Evolutionary conservation across 2,329 filamentous ascomycete species (phyloP).

Genomic region (Monosporascus sp.): DNA sequence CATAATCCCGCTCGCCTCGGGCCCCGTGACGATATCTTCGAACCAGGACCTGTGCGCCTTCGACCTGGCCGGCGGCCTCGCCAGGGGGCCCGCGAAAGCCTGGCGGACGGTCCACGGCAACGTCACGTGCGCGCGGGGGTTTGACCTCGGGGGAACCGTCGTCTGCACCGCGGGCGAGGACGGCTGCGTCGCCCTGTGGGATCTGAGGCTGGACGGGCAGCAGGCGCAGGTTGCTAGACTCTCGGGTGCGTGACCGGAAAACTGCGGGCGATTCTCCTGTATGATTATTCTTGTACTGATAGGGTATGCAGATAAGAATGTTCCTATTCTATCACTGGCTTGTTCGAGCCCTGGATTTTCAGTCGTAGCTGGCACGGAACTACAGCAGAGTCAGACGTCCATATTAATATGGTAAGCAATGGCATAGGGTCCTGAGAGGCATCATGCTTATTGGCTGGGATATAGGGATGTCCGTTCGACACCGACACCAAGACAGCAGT

Average conservation of each 20-base stretch:
- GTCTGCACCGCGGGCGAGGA: constrained; percentile 69
- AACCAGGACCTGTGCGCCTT: constrained; percentile 66
- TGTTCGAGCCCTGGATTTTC: constrained; percentile 51
- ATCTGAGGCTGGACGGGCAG: constrained; percentile 45
- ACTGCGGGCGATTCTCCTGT: constrained; percentile 3
- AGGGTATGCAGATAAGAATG: constrained; percentile 33
- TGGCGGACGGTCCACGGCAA: constrained; percentile 54
- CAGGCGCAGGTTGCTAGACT: constrained; percentile 39
- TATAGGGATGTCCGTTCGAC: constrained; percentile 53
- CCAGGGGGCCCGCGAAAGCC: constrained; percentile 41
- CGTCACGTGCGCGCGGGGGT: constrained; percentile 56
- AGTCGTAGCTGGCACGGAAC: constrained; percentile 68
- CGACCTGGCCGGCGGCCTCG: constrained; percentile 51
- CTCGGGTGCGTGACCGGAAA: constrained; percentile 36
- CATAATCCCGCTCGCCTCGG: constrained; percentile 44
- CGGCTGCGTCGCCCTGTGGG: constrained; percentile 62
- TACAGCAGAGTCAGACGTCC: constrained; percentile 57
- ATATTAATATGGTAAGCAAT: constrained; percentile 54
- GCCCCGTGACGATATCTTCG: constrained; percentile 61
- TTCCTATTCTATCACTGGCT: constrained; percentile 60
- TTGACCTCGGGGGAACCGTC: constrained; percentile 45
- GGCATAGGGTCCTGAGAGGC: not conserved
- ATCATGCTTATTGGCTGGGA: constrained; percentile 8
- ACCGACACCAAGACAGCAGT: constrained; percentile 43
- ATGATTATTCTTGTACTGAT: constrained; percentile 1